These are phyloP conservation scores for Medicago ruthenica DNA, from an alignment of 306 rosid species.

Conservation along the genomic window DNA sequence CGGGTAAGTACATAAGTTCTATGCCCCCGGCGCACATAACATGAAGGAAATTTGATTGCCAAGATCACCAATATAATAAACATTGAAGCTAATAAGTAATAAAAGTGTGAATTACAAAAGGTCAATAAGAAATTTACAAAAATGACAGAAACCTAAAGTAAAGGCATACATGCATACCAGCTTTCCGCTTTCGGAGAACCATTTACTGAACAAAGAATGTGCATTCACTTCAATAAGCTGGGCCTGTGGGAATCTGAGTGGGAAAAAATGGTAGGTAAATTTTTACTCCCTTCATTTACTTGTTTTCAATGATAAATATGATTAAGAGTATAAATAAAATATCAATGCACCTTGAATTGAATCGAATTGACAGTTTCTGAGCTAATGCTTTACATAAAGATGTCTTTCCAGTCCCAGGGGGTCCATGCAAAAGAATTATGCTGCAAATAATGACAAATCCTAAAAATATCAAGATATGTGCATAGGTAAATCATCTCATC, in stretches of 20 bases:
- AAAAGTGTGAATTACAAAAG: slow-evolving; percentile 8
- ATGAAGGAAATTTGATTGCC: slow-evolving; percentile 5
- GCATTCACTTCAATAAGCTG: slow-evolving; percentile 95
- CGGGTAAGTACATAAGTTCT: slow-evolving; percentile 15
- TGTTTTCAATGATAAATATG: slow-evolving; percentile 30
- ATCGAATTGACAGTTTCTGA: slow-evolving; percentile 86
- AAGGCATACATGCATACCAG: slow-evolving; percentile 65
- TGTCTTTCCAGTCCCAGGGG: slow-evolving; percentile 97
- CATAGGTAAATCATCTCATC: slow-evolving; percentile 21
- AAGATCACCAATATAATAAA: slow-evolving; percentile 10
- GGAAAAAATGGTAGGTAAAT: slow-evolving; percentile 23
- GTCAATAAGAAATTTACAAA: slow-evolving; percentile 10
- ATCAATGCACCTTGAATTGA: slow-evolving; percentile 72
- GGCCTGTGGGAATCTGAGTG: slow-evolving; percentile 75
- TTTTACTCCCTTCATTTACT: slow-evolving; percentile 10
- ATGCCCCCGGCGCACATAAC: background rate
- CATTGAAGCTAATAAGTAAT: background rate
- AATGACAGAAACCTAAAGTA: slow-evolving; percentile 33
- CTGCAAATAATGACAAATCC: slow-evolving; percentile 51
- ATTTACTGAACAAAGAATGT: slow-evolving; percentile 97
- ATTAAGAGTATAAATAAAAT: slow-evolving; percentile 11
- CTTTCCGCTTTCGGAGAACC: slow-evolving; percentile 99
- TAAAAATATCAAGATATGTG: slow-evolving; percentile 34
- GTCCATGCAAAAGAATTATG: slow-evolving; percentile 90
- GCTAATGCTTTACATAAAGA: slow-evolving; percentile 96